Base-by-base conservation (phyloP, 2,329 filamentous ascomycete genomes). In the Ophioceras dolichostomum region DNA sequence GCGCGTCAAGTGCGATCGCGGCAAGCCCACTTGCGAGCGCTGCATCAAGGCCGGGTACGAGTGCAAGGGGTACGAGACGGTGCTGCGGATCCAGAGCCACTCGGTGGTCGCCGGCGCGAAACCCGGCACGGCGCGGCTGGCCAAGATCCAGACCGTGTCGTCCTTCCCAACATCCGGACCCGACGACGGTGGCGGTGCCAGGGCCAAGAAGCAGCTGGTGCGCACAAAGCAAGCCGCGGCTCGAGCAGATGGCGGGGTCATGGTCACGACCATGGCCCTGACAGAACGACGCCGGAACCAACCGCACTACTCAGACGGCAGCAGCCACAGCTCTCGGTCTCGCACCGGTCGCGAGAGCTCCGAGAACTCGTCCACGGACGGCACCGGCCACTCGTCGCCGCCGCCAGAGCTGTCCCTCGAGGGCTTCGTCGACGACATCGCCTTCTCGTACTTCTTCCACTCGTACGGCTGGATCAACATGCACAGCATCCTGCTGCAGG, bases 401-500 rank as follows among this genome's bases (percentile, higher is more conserved):
- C 42, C 43, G 3, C 39, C 22, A 5, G 45, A 46, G 27, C 39
- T 49, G 36, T 47, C 43, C 37, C 39, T 52, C 4, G 39, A 37
- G 1, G 45, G 47, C 10, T 51, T 52, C 18, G 41, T 47, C 37
- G 47, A 52, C 39, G 44, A 51, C 38, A 47, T 51, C 40, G 42
- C 49, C 3, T 44, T 49, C 16, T 47, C 46, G 27, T 50, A 51
- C 45, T 49, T 52, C 36, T 52, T 51, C 30, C 41, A 46, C 14
- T 43, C 49, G 9, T 51, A 51, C 22, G 45, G 48, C 27, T 52
- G 49, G 49, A 50, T 50, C 39, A 49, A 49, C 40, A 49, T 52
- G 43, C 47, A 49, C 43, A 52, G 49, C 31, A 43, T 50, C 9
- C 40, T 52, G 34, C 37, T 51, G 20, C 46, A 50, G 21, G 47